Base-by-base conservation (phyloP, 192 early-diverging fungal genomes). In the Rhizophagus clarus region DNA sequence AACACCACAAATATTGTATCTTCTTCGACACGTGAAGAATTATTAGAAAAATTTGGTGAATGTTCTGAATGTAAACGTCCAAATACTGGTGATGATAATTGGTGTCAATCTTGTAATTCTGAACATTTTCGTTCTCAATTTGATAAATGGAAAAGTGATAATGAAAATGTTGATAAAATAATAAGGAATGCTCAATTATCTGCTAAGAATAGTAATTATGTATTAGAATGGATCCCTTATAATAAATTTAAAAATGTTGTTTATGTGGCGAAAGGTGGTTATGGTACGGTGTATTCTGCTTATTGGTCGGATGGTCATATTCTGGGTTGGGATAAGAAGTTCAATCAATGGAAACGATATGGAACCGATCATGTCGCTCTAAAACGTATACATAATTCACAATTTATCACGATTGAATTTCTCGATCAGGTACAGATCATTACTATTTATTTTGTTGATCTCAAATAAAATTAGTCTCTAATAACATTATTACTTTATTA, bases 201-300 rank as follows among this genome's bases (percentile, higher is more conserved):
- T 20, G 17, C 49, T 14, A 60, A 20, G 9, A 61, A 26, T 32
- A 26, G 3, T 61, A 26, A n/a, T 9, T 11, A 31, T 26, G 29
- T 51, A 6, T 74, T 76, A 2, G 61, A 76, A 40, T 76, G 74
- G 74, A 76, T 76, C 14, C 74, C 56, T 24, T 76, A 63, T 76
- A 28, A 61, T 24, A 61, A 76, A 26, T 76, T 76, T 64, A 14
- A 63, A 15, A 9, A 76, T 4, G 62, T 76, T 24, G 11, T 64
- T 20, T 37, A 76, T 14, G 37, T 76, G n/a, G 17, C 15, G 9
- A 34, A 32, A 26, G 74, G 74, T 2, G 56, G 74, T 40, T 76
- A 37, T 42, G 74, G 74, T 40, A 76, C 31, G 4, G n/a, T 76
- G 5, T 76, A 76, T 42, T 26, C 37, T 37, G 74, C 74, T 22